Evolutionary conservation across 345 rosid species (phyloP).

Genomic region (Sisymbrium altissimum): DNA sequence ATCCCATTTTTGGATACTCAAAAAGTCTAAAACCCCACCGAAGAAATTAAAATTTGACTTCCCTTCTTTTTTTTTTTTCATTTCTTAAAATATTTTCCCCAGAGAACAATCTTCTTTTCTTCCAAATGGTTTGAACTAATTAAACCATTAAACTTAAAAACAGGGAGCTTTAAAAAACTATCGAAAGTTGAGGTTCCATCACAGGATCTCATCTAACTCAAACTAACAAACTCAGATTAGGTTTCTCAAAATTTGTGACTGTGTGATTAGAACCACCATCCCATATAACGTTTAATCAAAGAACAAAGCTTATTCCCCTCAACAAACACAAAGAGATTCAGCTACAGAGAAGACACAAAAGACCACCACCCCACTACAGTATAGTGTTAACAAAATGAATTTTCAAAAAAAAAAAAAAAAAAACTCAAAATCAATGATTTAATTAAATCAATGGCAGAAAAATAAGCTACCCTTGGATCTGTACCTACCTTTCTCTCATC

Average conservation of each 20-base stretch:
- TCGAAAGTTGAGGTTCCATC: conserved; percentile 4
- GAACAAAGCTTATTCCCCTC: conserved; percentile 24
- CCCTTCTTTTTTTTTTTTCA: not conserved
- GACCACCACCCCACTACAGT: conserved; percentile 13
- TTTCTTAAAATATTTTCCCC: not conserved
- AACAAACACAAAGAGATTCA: conserved; percentile 23
- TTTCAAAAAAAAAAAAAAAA: conserved; percentile 6
- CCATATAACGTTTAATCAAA: conserved; percentile 9
- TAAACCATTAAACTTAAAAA: not conserved
- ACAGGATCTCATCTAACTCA: not conserved
- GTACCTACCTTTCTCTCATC: conserved; percentile 27
- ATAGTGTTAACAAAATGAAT: conserved; percentile 29
- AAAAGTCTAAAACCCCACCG: conserved; percentile 19
- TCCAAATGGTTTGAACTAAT: not conserved
- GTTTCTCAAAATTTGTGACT: not conserved
- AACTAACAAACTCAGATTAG: not conserved
- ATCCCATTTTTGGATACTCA: conserved; percentile 23
- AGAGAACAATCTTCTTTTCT: not conserved
- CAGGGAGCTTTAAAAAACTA: not conserved
- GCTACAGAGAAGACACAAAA: conserved; percentile 14
- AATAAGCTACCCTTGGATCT: conserved; percentile 23
- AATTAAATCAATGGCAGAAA: conserved; percentile 23
- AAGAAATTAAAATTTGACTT: conserved; percentile 8
- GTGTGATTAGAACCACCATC: conserved; percentile 22
- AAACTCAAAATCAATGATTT: conserved; percentile 28